These are phyloP conservation scores for Myriosclerotinia scirpicola DNA, from an alignment of 2,329 filamentous ascomycete genomes.

Conservation along the genomic window DNA sequence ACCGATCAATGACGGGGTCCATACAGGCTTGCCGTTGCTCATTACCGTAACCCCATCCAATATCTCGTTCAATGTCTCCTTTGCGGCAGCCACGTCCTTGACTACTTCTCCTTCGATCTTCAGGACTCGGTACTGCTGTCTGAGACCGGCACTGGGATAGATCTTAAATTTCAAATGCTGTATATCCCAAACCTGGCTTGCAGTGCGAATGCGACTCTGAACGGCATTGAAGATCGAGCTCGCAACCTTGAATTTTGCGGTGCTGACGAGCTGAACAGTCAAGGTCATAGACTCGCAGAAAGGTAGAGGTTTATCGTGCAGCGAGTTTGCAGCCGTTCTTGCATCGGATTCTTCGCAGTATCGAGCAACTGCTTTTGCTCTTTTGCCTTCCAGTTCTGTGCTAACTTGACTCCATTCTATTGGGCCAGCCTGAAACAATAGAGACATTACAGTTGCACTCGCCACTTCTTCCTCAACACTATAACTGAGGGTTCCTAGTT, in stretches of 20 bases:
- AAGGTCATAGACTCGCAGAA: conserved; percentile 41
- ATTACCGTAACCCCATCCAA: conserved; percentile 41
- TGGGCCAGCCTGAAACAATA: conserved; percentile 24
- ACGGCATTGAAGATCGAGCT: conserved; percentile 41
- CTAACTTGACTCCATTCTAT: conserved; percentile 21
- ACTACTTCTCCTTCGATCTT: conserved; percentile 44
- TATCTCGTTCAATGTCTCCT: conserved; percentile 40
- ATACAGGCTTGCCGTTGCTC: conserved; percentile 37
- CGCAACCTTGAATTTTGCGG: conserved; percentile 44
- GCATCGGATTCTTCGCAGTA: conserved; percentile 46
- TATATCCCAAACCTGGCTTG: conserved; percentile 39
- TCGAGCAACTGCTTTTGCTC: conserved; percentile 43
- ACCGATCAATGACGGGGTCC: conserved; percentile 39
- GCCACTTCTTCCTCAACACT: conserved; percentile 27
- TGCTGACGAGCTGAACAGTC: conserved; percentile 42
- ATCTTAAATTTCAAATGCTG: conserved; percentile 38
- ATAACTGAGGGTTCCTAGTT: conserved; percentile 29
- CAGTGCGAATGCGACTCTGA: conserved; percentile 36
- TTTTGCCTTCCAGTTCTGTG: conserved; percentile 2
- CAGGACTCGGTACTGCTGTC: conserved; percentile 38
- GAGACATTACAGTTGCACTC: conserved; percentile 28
- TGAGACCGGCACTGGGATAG: conserved; percentile 36
- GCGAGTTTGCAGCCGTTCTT: conserved; percentile 37
- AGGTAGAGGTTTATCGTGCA: conserved; percentile 41
- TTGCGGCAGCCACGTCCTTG: conserved; percentile 41